Evolutionary conservation across 75 land plant species (phyloP), one percentile per base, ranked within the genome.

Genomic region (Picea sitchensis): DNA sequence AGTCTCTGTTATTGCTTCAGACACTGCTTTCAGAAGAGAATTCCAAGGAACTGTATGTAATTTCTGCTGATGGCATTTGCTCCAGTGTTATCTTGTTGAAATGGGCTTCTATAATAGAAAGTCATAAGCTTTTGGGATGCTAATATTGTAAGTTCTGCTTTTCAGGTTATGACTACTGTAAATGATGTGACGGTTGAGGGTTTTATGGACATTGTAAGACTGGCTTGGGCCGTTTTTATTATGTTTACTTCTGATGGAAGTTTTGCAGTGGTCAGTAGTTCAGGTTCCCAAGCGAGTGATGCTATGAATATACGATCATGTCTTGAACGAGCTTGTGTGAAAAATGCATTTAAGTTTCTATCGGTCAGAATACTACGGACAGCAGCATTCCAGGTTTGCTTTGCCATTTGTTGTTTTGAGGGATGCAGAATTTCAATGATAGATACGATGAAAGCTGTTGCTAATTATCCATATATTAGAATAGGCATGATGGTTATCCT

Each of bases 191-290:
- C 38, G 73, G 88, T 89, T 59, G 96, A 93, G 83, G 96, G 96
- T 14, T 97, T 93, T 86, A 88, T 90, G 80, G 91, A 83, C 83
- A 81, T 78, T 59, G 79, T 95, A 69, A 87, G 98, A 58, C 78
- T 97, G 76, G 90, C 88, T 17, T 97, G 99, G 99, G 81, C 80
- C 64, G 96, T 95, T 71, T 92, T 91, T 73, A 77, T 97, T 79
- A 90, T 93, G 87, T 71, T 93, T 63, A 87, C 84, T 59, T 83
- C 80, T 21, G 94, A 92, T 62, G 78, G 61, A 36, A 63, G 34
- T 74, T 62, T 77, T 65, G 77, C 81, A 47, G 81, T 78, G 65
- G 85, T 78, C 3, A 59, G 81, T 34, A 58, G 56, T 64, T 62
- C 86, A 60, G 87, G 80, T 75, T 61, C 90, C 79, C 77, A 73